Conservation (phyloP, 768 basidiomycete genomes). For the Boletus subcaerulescens region DNA sequence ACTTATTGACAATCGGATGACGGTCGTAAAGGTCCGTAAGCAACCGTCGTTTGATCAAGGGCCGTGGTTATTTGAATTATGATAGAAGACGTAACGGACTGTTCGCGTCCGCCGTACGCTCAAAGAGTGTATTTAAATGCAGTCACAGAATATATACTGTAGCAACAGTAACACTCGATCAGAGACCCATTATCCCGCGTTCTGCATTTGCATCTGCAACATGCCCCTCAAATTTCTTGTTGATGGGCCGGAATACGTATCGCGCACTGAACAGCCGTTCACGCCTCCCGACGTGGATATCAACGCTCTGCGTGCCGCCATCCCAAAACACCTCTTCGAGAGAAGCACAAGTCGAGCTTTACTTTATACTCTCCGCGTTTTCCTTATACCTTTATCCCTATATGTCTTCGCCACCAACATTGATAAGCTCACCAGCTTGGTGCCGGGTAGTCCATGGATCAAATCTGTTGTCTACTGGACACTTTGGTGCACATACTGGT, state of each 20-base stretch:
- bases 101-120: not conserved
- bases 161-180: not conserved
- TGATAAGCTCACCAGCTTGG: not conserved
- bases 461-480: not conserved
- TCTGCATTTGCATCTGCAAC: not conserved
- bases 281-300: not conserved
- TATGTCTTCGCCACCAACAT: not conserved
- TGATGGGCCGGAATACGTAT: not conserved
- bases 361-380: not conserved
- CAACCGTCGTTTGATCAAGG: too few species aligned
- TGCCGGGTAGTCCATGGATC: not conserved
- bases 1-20: too few species aligned
- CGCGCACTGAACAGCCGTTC: not conserved
- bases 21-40: too few species aligned
- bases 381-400: not conserved
- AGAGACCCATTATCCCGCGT: not conserved
- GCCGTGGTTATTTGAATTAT: too few species aligned
- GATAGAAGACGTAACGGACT: not conserved
- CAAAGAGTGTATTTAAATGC: too few species aligned
- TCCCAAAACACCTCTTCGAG: not conserved
- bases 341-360: not conserved
- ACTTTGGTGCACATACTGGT: slow-evolving; percentile 1
- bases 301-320: not conserved
- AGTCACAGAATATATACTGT: too few species aligned
- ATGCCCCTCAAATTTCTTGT: not conserved